These are phyloP conservation scores for Neurospora sp. DNA, from an alignment of 495 filamentous ascomycete genomes.

Conservation along the genomic window DNA sequence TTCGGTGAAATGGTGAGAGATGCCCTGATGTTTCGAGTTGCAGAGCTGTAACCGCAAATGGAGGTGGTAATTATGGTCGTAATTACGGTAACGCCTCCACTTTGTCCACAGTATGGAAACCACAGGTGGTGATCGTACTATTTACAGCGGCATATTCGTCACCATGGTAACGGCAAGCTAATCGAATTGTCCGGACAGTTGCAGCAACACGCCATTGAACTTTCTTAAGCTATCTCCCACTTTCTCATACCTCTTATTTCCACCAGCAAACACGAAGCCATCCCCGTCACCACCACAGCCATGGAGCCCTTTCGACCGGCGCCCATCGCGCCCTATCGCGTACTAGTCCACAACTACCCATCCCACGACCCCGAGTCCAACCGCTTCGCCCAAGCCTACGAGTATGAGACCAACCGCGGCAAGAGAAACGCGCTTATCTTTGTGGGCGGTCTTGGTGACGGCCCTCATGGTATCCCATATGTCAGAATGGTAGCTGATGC, in stretches of 20 bases:
- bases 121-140: neutral
- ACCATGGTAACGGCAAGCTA: neutral
- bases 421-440: constrained; percentile 62
- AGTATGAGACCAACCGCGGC: constrained; percentile 5
- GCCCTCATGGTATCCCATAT: constrained; percentile 57
- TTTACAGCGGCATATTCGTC: neutral
- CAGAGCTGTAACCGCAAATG: neutral
- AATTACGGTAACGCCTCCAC: neutral
- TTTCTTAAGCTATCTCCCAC: neutral
- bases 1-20: neutral
- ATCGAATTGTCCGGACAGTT: neutral
- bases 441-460: constrained; percentile 76
- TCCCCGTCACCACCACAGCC: neutral
- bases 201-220: neutral
- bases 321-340: neutral
- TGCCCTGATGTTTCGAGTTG: neutral
- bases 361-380: neutral
- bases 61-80: neutral
- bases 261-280: neutral
- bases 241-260: neutral
- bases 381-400: neutral
- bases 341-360: neutral
- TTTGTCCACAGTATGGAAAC: neutral
- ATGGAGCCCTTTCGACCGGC: neutral
- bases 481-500: constrained; percentile 56